Conservation (phyloP, 169 alveolate species). For the Plasmodium gallinaceum region DNA sequence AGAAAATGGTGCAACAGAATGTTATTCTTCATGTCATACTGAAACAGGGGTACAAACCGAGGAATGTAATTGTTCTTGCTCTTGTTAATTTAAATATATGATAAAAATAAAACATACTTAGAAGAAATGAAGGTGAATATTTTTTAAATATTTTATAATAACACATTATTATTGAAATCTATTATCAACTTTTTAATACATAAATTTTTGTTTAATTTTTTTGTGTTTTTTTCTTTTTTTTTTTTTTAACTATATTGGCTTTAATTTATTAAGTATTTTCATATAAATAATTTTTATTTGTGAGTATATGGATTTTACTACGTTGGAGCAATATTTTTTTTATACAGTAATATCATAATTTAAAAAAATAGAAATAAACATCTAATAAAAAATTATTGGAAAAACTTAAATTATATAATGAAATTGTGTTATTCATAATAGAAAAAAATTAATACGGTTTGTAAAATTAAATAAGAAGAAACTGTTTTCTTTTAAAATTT, state of each 20-base stretch:
- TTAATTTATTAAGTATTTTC: too few species aligned
- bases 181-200: neutral
- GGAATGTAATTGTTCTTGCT: slow-evolving; percentile 73
- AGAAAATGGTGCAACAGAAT: slow-evolving; percentile 29
- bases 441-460: too few species aligned
- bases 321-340: too few species aligned
- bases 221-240: neutral
- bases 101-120: neutral
- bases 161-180: neutral
- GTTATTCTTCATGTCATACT: slow-evolving; percentile 68
- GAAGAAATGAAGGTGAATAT: slow-evolving; percentile 1
- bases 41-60: slow-evolving; percentile 72
- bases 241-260: neutral
- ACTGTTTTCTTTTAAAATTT: too few species aligned
- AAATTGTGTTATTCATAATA: too few species aligned
- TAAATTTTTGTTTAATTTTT: neutral
- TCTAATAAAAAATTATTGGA: too few species aligned
- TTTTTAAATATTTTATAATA: neutral
- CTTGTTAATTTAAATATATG: slow-evolving; percentile 42
- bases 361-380: too few species aligned
- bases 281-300: too few species aligned
- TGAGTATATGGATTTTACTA: too few species aligned
- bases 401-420: too few species aligned
- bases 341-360: too few species aligned
- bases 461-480: too few species aligned